Evolutionary conservation across 23 red algal genomes (phyloP), one percentile per base, ranked within the genome.

Genomic region (Gracilaria gracilis): DNA sequence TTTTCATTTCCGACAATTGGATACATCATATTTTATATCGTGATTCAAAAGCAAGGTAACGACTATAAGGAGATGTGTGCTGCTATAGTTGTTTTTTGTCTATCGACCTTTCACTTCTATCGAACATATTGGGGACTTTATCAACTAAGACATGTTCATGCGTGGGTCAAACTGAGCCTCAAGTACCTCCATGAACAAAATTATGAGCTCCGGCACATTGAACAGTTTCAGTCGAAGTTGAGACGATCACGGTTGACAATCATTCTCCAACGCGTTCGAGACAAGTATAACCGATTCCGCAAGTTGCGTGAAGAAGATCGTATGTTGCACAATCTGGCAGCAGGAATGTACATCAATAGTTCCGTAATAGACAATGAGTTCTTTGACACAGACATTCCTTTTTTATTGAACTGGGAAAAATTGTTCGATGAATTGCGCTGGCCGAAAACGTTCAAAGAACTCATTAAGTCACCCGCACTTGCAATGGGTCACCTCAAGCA

Each of bases 91-190:
- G 78, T 49, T 12, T 11, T 81, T 32, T 31, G 51, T 8, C 58
- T 81, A 16, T 49, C 78, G 3, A 25, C 47, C 0, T 36, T 81
- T 53, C 78, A 81, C 58, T 47, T 32, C 9, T 47, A 7, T 27
- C 37, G 78, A 36, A 54, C 78, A 25, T 48, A 48, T 8, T 81
- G 78, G 78, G 78, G 49, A 25, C 51, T 81, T 4, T 81, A 49
- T 48, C 78, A 81, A 29, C 78, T 81, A 24, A 16, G 1, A 28
- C 49, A 49, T 13, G n/a, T 77, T 13, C 27, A 27, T n/a, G 46
- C 34, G 24, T 77, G 72, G 72, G 72, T 55, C 4, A 29, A 39
- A 39, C 51, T 1, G 46, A 55, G 78, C 20, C 17, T 81, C 17
- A 59, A 37, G 28, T 20, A 49, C 21, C 28, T 81, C 0, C 11